Base-by-base conservation (phyloP, 495 filamentous ascomycete genomes). In the Clavariopsis aquatica region DNA sequence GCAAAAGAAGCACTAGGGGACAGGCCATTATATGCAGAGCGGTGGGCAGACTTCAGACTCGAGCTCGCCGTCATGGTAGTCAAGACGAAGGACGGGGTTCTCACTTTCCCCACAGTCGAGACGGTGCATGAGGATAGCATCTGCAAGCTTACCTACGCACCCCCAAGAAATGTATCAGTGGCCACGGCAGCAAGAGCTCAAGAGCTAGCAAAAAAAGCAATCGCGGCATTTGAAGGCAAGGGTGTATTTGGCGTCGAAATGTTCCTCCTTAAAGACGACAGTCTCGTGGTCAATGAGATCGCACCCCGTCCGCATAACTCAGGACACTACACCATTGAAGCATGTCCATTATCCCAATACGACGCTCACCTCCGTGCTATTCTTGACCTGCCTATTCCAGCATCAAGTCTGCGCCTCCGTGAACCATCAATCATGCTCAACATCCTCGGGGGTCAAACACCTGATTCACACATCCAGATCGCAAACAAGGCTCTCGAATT, bases 231-330 rank as follows among this genome's bases (percentile, higher is more conserved):
- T 64, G 85, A 86, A 78, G 94, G 94, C 52, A 89, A 93, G 66
- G 94, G 94, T 61, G 89, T 96, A 31, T 98, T 97, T 75, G 94
- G 93, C 0, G 93, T 98, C 0, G 94, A 98, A 76, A 90, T 98
- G 87, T 98, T 98, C 75, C 79, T 97, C 8, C 83, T 95, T n/a
- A 78, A 87, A 47, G 85, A 95, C 71, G 83, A 76, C 12, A 76
- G 73, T 1, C 80, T 96, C 2, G 77, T 96, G 64, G 81, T 98
- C 57, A 96, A 96, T 75, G 94, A 98, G 76, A 89, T 97, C 53
- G 94, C 94, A n/a, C 92, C 91, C 49, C 85, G 94, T 10, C 91
- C 93, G 45, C 94, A 98, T 78, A 98, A 98, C 77, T 96, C 91
- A 1, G 94, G 94, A 15, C 94, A 98, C 76, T 95, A 94, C 78